Evolutionary conservation across 768 basidiomycete species (phyloP), one percentile per base, ranked within the genome.

Genomic region (Melanogaster broomeanus): DNA sequence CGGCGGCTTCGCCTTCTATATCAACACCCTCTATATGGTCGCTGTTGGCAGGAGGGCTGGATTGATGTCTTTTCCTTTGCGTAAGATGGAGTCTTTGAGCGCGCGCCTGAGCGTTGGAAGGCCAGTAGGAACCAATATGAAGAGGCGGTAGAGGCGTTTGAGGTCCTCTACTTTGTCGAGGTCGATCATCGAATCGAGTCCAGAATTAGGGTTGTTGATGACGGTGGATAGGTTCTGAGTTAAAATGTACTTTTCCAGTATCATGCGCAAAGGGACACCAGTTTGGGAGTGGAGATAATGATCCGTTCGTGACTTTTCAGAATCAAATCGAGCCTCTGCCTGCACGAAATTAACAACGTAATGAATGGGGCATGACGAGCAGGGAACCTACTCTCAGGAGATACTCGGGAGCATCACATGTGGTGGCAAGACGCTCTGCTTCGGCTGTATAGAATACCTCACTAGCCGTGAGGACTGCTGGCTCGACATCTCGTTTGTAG

Each of bases 121-220:
- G 4, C 97, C 97, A 4, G 72, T 68, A 2, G 84, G 77, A 12
- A 95, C 86, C 64, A 76, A 79, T 3, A 66, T 70, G 66, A 84
- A 95, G 15, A 99, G 76, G 3, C 80, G 77, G 71, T 89, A 97
- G 38, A 99, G 66, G 5, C 93, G 83, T 10, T 79, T 76, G 18
- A 98, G 77, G 58, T 94, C 93, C 13, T 84, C 80, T 15, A 81
- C 69, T 65, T 86, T 89, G 64, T 90, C 83, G 25, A 79, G 72
- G 63, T 98, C 90, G 39, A 98, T 77, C 91, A 98, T 94, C 16
- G 73, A 73, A 56, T 94, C 85, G 42, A 98, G 71, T 9, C 97
- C 97, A 6, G 94, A 93, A 57, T 85, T 83, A 2, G n/a, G 79
- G 81, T 91, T 89, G 28, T 76, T 76, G 50, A 98, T 83, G 46